Evolutionary conservation across 129 eudicot species (phyloP), one percentile per base, ranked within the genome.

Genomic region (Saposhnikovia divaricata): DNA sequence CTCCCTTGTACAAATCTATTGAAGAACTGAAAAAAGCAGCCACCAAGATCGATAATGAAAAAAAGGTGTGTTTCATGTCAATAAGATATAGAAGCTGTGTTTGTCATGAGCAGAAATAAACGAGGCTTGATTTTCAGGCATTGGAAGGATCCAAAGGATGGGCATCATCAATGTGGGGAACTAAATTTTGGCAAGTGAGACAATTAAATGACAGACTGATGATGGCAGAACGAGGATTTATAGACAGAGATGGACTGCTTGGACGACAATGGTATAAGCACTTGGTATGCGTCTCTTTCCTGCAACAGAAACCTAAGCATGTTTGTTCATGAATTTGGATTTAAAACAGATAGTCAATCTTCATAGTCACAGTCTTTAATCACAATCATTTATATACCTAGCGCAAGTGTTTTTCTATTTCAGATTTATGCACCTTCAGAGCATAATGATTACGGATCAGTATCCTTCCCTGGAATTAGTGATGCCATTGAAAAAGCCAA

Each of bases 191-290:
- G 87, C 85, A 88, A 87, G 81, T 81, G 44, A 87, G 95, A 84
- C 91, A 85, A 79, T 34, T 93, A 75, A 93, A 91, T 69, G 98
- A 93, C 87, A 88, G 95, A 71, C 78, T 89, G 42, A 93, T 91
- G 97, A 88, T 93, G 98, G 87, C 97, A 45, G 98, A 91, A 73
- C 88, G 98, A 83, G 97, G 97, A 63, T 89, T 93, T 73, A 86
- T 94, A 61, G 97, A 91, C 80, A 78, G 93, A 72, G 97, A 93
- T 37, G 98, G 98, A 57, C 97, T 91, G 44, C 18, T 89, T 5
- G 97, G 88, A 81, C 87, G 98, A 77, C 83, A 86, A 45, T 93
- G 97, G 98, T 91, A 88, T 77, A 93, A 93, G 88, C 97, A 91
- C 83, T 80, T 93, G 98, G 97, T 93, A 88, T 47, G 89, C 28